Base-by-base conservation (phyloP, 805 yeast genomes). In the Candida golubevii region DNA sequence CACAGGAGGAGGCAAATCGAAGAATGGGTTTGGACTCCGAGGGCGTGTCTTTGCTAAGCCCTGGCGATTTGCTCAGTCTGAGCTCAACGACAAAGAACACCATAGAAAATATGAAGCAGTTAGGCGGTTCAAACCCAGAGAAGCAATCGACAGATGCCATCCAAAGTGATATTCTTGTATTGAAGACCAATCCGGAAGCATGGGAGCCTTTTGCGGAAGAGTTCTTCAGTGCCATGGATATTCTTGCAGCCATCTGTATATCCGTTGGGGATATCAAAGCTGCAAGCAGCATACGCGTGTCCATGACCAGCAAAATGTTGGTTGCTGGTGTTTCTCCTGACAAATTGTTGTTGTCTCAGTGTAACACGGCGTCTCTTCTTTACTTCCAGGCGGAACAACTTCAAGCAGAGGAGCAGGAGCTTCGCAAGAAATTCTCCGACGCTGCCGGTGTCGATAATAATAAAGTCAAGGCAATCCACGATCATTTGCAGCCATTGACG, bases 181-280 rank as follows among this genome's bases (percentile, higher is more conserved):
- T 64, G 9, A 49, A 50, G 55, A 67, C 55, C 41, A 66, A 71
- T 56, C 77, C 71, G 33, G 75, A 72, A 39, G 78, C 80, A 1
- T 84, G 87, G 86, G 82, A 78, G 43, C 85, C 83, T 3, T 89
- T 86, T 60, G 70, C 82, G 32, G 87, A 84, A 45, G 96, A 88
- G 55, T 76, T 85, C 49, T 82, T 89, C 60, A 79, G 82, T 44
- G 83, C 88, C 1, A 73, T 91, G 62, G 96, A 89, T 54, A 57
- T 87, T 45, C 78, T 82, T 51, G 80, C 86, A 3, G 88, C 93
- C 2, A 68, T 82, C 33, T 83, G 85, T 48, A 63, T 88, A 44
- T 74, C 84, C 1, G 71, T 80, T 12, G 88, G 88, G n/a, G 88
- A 85, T 58, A 66, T 80, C 40, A 66, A 76, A 14, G 65, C 77